phyloP scores from a whole-genome alignment of 1,139 yeast species.

The Saccharomyces hybrid region DNA sequence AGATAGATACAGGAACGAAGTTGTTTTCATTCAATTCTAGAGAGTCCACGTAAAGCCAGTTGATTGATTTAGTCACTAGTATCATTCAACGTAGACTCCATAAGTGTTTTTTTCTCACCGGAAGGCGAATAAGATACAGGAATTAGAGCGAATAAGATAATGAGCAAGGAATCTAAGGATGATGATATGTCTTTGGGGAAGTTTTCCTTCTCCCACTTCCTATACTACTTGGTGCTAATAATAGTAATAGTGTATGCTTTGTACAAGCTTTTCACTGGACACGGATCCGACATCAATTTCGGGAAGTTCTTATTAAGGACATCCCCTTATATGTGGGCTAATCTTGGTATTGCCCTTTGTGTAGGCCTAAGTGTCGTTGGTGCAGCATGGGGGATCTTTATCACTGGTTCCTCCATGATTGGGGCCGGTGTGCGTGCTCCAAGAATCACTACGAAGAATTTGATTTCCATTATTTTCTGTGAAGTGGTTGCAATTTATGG shows the following conservation, averaged over 20 bases:
- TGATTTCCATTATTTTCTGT: constrained; percentile 94
- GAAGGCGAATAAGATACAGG: neutral
- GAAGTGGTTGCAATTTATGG: constrained; percentile 99
- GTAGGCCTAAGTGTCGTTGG: constrained; percentile 94
- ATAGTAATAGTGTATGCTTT: constrained; percentile 25
- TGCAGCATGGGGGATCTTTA: constrained; percentile 98
- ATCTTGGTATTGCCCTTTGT: constrained; percentile 83
- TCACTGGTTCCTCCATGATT: constrained; percentile 87
- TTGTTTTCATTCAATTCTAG: neutral
- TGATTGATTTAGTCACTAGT: neutral
- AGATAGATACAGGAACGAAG: neutral
- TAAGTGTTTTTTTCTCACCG: neutral
- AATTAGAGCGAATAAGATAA: neutral
- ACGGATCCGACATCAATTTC: constrained; percentile 83
- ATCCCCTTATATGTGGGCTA: constrained; percentile 97
- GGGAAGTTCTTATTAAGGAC: constrained; percentile 80
- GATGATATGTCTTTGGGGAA: constrained; percentile 11
- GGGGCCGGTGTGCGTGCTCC: constrained; percentile 99
- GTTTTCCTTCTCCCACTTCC: constrained; percentile 12
- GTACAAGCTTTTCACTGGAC: constrained; percentile 82
- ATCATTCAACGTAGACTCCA: neutral
- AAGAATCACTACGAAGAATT: constrained; percentile 91
- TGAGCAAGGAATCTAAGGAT: constrained; percentile 11
- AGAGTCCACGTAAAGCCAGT: neutral
- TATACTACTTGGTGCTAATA: constrained; percentile 17